Evolutionary conservation across 768 basidiomycete species (phyloP), one percentile per base, ranked within the genome.

Genomic region (Mycena rebaudengoi): DNA sequence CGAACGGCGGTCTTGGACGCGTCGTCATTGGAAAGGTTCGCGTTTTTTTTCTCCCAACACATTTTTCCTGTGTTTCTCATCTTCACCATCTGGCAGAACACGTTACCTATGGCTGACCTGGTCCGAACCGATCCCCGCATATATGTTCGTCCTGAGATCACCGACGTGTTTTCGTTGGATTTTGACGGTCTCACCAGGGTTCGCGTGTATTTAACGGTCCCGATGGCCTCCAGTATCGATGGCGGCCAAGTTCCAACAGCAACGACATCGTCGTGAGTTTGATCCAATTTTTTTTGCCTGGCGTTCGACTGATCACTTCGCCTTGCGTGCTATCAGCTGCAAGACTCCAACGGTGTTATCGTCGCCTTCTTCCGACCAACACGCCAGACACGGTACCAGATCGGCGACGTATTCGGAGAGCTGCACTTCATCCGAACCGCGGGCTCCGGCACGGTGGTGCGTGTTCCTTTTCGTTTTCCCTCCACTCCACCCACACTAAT

Each of bases 341-440:
- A 89, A 79, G 92, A 95, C 75, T 79, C 84, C 45, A 85, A 83
- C 68, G 87, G 85, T 67, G 85, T 82, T 65, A 82, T 89, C 61
- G 89, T 95, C 68, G 93, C 93, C 35, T 89, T 91, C 77, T 92
- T 90, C 83, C 90, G 88, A 51, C 90, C 89, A 55, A 90, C 88
- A 63, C 86, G 89, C 70, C 87, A 87, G 63, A 90, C 89, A 58
- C 89, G 91, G 68, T 94, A 92, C 82, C 90, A 91, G 74, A 85
- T 94, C 67, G 93, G 93, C 65, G 93, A 95, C 73, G 93, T 94
- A 33, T 91, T 89, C 74, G 91, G 91, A 65, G 93, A 95, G 73
- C 83, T 95, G 67, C 92, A 94, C 73, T 93, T 94, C 75, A 80
- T 91, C 75, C 89, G 91, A 72, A 84, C 80, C 51, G 92, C 90